These are phyloP conservation scores for Stereum hirsutum DNA, from an alignment of 1,284 basidiomycete species.

Conservation along the genomic window DNA sequence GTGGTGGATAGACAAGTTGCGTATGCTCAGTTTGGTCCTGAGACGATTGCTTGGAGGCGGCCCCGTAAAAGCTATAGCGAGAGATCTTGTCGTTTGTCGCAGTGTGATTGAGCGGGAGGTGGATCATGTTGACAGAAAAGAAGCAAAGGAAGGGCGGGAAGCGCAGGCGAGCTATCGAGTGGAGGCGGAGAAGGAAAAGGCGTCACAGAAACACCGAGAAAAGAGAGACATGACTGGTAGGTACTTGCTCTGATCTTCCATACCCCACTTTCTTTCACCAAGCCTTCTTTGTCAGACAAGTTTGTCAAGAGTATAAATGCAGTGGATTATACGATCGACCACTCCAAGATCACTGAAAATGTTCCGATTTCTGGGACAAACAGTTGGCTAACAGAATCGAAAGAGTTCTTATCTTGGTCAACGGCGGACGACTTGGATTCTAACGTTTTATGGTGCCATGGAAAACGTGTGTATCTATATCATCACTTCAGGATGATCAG, in stretches of 20 bases:
- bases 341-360: too few relatives aligned
- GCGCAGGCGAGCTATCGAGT: background rate
- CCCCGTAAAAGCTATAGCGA: background rate
- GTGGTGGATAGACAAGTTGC: too few relatives aligned
- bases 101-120: background rate
- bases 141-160: background rate
- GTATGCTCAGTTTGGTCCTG: too few relatives aligned
- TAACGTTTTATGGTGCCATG: background rate
- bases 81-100: background rate
- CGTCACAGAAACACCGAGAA: background rate
- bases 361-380: background rate
- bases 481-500: too few relatives aligned
- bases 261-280: too few relatives aligned
- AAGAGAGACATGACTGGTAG: background rate
- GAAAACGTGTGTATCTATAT: background rate
- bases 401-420: background rate
- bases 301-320: too few relatives aligned
- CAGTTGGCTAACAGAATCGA: background rate
- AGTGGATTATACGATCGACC: too few relatives aligned
- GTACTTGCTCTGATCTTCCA: background rate
- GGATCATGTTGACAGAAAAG: background rate
- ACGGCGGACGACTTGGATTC: background rate
- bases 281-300: too few relatives aligned
- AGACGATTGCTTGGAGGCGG: too few relatives aligned
- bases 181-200: background rate